These are phyloP conservation scores for Diaporthe nobilis DNA, from an alignment of 2,329 filamentous ascomycete genomes.

Conservation along the genomic window DNA sequence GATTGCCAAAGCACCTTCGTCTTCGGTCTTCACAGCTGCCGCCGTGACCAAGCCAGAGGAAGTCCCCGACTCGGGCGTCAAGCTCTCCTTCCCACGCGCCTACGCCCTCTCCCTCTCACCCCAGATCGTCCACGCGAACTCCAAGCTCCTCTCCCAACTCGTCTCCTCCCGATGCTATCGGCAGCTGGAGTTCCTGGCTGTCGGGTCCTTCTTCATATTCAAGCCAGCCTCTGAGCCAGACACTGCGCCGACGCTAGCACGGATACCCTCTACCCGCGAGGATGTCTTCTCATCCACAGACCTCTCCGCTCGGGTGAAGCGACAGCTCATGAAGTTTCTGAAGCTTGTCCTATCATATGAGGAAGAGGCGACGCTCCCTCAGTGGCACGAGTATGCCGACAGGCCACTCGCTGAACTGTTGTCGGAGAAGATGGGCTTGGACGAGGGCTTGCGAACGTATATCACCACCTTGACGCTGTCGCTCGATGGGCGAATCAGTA, in stretches of 20 bases:
- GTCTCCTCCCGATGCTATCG: constrained; percentile 91
- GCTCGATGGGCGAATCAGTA: constrained; percentile 73
- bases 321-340: constrained; percentile 92
- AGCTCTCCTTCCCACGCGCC: constrained; percentile 74
- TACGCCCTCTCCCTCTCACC: constrained; percentile 90
- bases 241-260: constrained; percentile 63
- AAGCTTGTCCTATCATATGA: constrained; percentile 86
- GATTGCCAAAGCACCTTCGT: constrained; percentile 50
- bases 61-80: constrained; percentile 54
- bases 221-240: constrained; percentile 52
- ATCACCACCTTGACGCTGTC: constrained; percentile 80
- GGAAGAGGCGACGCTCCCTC: constrained; percentile 60
- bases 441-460: constrained; percentile 75
- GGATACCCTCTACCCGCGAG: constrained; percentile 90
- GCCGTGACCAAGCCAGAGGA: constrained; percentile 55
- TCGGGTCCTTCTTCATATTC: constrained; percentile 92
- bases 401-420: constrained; percentile 72
- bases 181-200: constrained; percentile 93
- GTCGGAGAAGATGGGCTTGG: constrained; percentile 74
- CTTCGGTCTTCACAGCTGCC: constrained; percentile 54
- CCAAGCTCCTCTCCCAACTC: constrained; percentile 81
- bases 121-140: constrained; percentile 88
- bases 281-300: constrained; percentile 87
- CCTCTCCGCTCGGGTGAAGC: constrained; percentile 85
- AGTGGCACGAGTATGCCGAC: constrained; percentile 71